A percentile compares a stretch with the other conserved stretches of the same genome.
phyloP scores from a whole-genome alignment of 129 eudicot genomes.

The Saposhnikovia divaricata region DNA sequence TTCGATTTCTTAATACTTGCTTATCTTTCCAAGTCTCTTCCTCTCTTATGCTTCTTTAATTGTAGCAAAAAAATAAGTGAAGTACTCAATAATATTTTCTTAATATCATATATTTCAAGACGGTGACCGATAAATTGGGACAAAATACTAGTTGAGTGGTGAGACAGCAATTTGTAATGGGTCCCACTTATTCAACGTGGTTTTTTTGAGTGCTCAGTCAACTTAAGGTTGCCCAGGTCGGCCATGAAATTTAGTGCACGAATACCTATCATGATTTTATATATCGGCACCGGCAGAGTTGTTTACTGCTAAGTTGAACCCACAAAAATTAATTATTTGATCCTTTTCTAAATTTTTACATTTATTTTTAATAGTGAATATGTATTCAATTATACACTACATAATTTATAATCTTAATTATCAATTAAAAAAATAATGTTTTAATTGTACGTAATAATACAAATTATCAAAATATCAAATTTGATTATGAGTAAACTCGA shows the following conservation, averaged over 20 bases:
- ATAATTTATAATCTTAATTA: too few species aligned
- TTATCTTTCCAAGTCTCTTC: neutral
- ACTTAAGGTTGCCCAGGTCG: neutral
- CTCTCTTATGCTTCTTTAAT: neutral
- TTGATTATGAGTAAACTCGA: too few species aligned
- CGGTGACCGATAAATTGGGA: neutral
- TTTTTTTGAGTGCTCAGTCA: neutral
- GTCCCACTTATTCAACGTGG: neutral
- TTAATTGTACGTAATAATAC: too few species aligned
- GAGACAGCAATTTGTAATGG: neutral
- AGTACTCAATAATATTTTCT: too few species aligned
- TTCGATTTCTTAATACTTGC: neutral
- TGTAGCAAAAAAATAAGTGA: too few species aligned
- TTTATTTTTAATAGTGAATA: neutral
- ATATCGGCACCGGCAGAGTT: conserved; percentile 3
- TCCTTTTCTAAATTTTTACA: neutral
- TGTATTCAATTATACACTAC: too few species aligned
- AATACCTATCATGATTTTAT: neutral
- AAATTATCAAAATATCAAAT: too few species aligned
- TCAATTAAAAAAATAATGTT: too few species aligned
- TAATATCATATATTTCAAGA: neutral
- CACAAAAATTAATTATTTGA: neutral
- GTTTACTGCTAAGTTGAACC: neutral
- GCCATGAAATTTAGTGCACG: neutral
- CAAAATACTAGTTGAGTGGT: neutral